A percentile compares a stretch with the other conserved stretches of the same genome.
Evolutionary conservation across 2,329 filamentous ascomycete genomes (phyloP).

Genomic region (Penicillium sp.): DNA sequence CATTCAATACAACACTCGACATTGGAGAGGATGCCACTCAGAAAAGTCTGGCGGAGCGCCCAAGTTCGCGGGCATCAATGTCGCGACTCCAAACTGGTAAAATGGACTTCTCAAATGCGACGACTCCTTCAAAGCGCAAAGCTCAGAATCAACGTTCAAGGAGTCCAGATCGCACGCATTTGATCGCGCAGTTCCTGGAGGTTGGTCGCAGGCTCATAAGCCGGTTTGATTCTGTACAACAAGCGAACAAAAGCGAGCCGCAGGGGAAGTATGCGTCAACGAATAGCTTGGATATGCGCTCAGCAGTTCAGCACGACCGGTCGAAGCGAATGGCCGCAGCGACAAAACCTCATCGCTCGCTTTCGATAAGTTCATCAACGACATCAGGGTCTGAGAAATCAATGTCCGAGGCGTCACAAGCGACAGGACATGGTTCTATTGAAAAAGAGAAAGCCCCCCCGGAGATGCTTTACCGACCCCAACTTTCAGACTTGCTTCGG

Average conservation of each 20-base stretch:
- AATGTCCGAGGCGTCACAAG: conserved; percentile 15
- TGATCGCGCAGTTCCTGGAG: conserved; percentile 36
- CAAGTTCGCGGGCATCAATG: conserved; percentile 41
- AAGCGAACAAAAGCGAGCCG: conserved; percentile 10
- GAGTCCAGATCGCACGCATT: conserved; percentile 31
- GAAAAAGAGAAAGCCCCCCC: conserved; percentile 26
- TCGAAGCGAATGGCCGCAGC: conserved; percentile 24
- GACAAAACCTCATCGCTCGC: conserved; percentile 12
- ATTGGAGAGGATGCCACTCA: conserved; percentile 49
- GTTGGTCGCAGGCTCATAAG: conserved; percentile 34
- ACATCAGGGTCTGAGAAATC: conserved; percentile 20
- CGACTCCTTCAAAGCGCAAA: conserved; percentile 14
- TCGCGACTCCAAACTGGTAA: conserved; percentile 38
- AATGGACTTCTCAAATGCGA: conserved; percentile 27
- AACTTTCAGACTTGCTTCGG: conserved; percentile 46
- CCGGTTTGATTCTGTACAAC: conserved; percentile 25
- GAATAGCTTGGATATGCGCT: conserved; percentile 24
- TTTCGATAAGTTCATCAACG: conserved; percentile 17
- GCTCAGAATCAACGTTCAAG: conserved; percentile 9
- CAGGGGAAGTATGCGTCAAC: conserved; percentile 12
- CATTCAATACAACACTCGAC: conserved; percentile 50
- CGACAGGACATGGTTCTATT: conserved; percentile 20
- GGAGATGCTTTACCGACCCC: conserved; percentile 44
- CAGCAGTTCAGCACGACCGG: conserved; percentile 26
- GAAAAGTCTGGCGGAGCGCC: conserved; percentile 30